phyloP scores from a whole-genome alignment of 1,284 basidiomycete species.

The Ceratobasidium sp. region DNA sequence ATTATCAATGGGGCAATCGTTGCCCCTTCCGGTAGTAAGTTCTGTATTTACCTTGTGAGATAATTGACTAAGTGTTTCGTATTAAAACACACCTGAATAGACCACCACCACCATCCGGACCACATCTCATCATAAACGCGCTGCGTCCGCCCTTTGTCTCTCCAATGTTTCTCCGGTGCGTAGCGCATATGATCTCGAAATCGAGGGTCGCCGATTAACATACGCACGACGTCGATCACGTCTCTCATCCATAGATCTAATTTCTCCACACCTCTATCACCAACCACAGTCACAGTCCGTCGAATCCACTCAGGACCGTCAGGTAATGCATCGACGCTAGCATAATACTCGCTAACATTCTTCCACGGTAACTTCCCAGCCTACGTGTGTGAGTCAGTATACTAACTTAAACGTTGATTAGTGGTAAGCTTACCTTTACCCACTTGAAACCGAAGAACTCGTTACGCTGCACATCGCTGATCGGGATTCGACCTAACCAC shows the following conservation, averaged over 20 bases:
- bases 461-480: no score
- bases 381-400: no score
- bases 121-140: slow-evolving; percentile 37
- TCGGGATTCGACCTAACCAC: no score
- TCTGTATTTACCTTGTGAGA: slow-evolving; percentile 17
- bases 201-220: slow-evolving; percentile 46
- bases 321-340: slow-evolving; percentile 52
- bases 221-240: slow-evolving; percentile 56
- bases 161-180: slow-evolving; percentile 18
- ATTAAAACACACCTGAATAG: slow-evolving; percentile 24
- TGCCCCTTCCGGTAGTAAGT: background rate
- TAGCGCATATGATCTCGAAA: slow-evolving; percentile 34
- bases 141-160: background rate
- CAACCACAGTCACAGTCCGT: slow-evolving; percentile 50
- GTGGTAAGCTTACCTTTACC: no score
- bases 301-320: slow-evolving; percentile 52
- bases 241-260: slow-evolving; percentile 56
- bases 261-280: slow-evolving; percentile 50
- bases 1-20: background rate
- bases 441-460: no score
- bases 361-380: no score
- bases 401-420: no score
- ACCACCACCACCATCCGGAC: slow-evolving; percentile 45
- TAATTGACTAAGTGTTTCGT: background rate
- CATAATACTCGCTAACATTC: slow-evolving; percentile 49